Percentiles rank a stretch among this genome's conserved stretches.
These are phyloP conservation scores for Capillidium rhysosporum DNA, from an alignment of 371 early-diverging fungal genomes.

Conservation along the genomic window DNA sequence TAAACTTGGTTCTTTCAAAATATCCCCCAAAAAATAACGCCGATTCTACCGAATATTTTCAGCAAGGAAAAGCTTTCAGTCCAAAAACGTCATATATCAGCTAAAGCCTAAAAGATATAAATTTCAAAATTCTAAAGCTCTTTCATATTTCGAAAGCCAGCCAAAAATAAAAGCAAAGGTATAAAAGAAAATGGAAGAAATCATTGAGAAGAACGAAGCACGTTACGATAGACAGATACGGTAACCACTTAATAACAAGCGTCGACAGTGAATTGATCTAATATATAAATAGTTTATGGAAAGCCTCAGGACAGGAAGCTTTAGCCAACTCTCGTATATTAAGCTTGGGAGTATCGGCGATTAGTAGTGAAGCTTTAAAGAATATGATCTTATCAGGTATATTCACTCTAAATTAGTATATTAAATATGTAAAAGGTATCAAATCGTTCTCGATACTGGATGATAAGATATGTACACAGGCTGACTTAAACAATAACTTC, in stretches of 20 bases:
- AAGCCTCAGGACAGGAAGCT: conserved; percentile 68
- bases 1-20: too few relatives aligned
- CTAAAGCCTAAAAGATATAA: too few relatives aligned
- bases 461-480: conserved; percentile 27
- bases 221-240: conserved; percentile 77
- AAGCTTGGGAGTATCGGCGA: conserved; percentile 59
- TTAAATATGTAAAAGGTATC: conserved; percentile 33
- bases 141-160: too few relatives aligned
- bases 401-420: neutral
- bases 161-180: too few relatives aligned
- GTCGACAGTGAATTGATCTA: conserved; percentile 8
- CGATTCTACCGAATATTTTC: too few relatives aligned
- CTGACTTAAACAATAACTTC: conserved; percentile 71
- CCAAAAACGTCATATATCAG: too few relatives aligned
- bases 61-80: too few relatives aligned
- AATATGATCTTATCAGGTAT: conserved; percentile 87
- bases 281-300: conserved; percentile 55
- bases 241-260: conserved; percentile 15
- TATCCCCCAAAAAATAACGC: too few relatives aligned
- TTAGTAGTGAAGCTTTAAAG: conserved; percentile 79
- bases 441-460: conserved; percentile 75
- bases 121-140: too few relatives aligned
- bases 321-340: conserved; percentile 65
- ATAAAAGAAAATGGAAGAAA: too few relatives aligned
- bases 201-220: conserved; percentile 33